Percentiles rank a stretch among this genome's conserved stretches.
phyloP scores from a whole-genome alignment of 2,329 filamentous ascomycete genomes.

The Sarocladium strictum region DNA sequence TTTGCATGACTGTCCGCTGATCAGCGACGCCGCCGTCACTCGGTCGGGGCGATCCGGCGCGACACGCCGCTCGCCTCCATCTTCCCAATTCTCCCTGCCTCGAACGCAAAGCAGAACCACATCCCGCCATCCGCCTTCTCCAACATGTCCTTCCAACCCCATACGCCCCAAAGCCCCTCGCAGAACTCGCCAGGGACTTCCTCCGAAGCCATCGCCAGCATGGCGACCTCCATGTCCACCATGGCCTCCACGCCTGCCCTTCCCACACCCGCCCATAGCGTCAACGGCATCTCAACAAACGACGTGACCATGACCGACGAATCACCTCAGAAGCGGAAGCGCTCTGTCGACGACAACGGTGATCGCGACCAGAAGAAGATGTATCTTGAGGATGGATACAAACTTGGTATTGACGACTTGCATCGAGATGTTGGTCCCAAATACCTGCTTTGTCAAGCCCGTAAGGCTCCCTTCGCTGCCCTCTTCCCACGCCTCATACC shows the following conservation, averaged over 20 bases:
- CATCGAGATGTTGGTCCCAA: conserved; percentile 62
- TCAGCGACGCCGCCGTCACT: neutral
- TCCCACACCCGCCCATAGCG: conserved; percentile 58
- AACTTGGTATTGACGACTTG: conserved; percentile 57
- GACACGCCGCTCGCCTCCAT: conserved; percentile 4
- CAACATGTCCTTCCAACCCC: conserved; percentile 60
- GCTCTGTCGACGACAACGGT: conserved; percentile 48
- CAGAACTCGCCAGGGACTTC: conserved; percentile 51
- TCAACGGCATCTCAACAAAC: conserved; percentile 46
- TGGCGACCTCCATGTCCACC: conserved; percentile 40
- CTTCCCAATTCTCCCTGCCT: neutral
- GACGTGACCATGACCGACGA: conserved; percentile 44
- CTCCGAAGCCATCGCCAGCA: conserved; percentile 44
- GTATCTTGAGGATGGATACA: conserved; percentile 51
- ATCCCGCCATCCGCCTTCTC: neutral
- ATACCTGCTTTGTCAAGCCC: conserved; percentile 60
- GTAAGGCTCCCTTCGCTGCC: conserved; percentile 51
- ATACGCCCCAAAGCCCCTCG: conserved; percentile 62
- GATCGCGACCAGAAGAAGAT: conserved; percentile 52
- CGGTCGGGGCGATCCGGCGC: conserved; percentile 10
- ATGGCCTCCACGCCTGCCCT: conserved; percentile 46
- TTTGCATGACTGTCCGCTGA: conserved; percentile 9
- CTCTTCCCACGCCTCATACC: conserved; percentile 19
- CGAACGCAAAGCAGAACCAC: neutral
- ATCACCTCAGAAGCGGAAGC: conserved; percentile 57